A percentile compares a stretch with the other conserved stretches of the same genome.
These are phyloP conservation scores for Schoenoplectus tabernaemontani DNA, from an alignment of 202 grass and related monocot genomes.

Conservation along the genomic window DNA sequence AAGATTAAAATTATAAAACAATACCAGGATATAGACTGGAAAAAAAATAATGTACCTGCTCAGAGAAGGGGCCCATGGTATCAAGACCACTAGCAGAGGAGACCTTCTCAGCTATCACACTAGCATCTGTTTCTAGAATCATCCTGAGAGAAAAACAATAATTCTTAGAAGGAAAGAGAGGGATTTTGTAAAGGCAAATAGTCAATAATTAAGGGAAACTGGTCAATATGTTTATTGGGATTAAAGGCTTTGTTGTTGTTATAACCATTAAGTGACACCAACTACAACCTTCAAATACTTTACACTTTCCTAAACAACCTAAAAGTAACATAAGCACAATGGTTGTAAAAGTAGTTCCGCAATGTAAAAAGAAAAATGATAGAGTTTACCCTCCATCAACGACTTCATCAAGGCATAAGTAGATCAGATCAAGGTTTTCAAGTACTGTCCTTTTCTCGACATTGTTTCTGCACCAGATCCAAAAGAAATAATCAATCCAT, in stretches of 20 bases:
- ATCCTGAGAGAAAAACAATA: slow-evolving; percentile 44
- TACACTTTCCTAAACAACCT: neutral
- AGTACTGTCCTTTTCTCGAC: slow-evolving; percentile 80
- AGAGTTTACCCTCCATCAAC: slow-evolving; percentile 90
- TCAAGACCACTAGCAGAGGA: slow-evolving; percentile 54
- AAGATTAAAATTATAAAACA: neutral
- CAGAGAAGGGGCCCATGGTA: slow-evolving; percentile 46
- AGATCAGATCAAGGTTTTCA: slow-evolving; percentile 79
- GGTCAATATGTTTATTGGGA: neutral
- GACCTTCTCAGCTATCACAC: slow-evolving; percentile 78
- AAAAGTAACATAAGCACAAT: neutral
- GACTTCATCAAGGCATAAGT: slow-evolving; percentile 81
- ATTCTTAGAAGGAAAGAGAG: neutral
- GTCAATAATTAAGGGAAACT: neutral
- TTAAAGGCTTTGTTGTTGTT: neutral
- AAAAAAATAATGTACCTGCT: slow-evolving; percentile 52
- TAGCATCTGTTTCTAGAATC: slow-evolving; percentile 84
- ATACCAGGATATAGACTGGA: neutral
- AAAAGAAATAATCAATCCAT: slow-evolving; percentile 13
- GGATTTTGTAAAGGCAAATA: neutral
- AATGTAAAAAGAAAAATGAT: slow-evolving; percentile 8
- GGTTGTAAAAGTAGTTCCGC: slow-evolving; percentile 5
- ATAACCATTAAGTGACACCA: neutral
- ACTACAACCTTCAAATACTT: neutral
- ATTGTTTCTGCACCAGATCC: slow-evolving; percentile 49